phyloP scores from a whole-genome alignment of 1,284 basidiomycete species.

The Lentinula novae-zelandiae region DNA sequence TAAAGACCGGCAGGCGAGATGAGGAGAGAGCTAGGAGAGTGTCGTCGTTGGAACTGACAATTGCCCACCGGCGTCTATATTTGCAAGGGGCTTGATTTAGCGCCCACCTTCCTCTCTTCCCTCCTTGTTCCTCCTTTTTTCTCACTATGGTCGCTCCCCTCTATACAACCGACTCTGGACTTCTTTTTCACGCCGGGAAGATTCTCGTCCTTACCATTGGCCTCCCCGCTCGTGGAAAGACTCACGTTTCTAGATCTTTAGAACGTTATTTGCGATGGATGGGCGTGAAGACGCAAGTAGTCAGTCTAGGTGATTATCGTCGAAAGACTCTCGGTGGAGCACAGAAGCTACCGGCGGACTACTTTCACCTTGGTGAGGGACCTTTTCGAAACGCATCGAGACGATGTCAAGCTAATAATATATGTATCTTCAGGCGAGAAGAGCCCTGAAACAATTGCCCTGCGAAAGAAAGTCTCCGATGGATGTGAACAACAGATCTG shows the following conservation, averaged over 20 bases:
- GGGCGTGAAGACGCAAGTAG: slow-evolving; percentile 93
- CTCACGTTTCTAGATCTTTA: slow-evolving; percentile 92
- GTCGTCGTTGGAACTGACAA: too few species aligned
- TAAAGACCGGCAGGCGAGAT: too few species aligned
- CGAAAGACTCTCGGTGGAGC: slow-evolving; percentile 87
- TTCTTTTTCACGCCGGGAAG: slow-evolving; percentile 93
- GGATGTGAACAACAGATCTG: slow-evolving; percentile 87
- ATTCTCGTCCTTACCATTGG: slow-evolving; percentile 92
- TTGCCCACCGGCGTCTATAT: too few species aligned
- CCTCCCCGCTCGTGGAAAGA: slow-evolving; percentile 92
- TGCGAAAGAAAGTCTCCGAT: slow-evolving; percentile 71
- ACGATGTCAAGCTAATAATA: too few species aligned
- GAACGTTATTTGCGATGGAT: slow-evolving; percentile 98
- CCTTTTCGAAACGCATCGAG: too few species aligned
- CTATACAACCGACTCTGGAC: slow-evolving; percentile 66
- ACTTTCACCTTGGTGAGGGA: slow-evolving; percentile 75
- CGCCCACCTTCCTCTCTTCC: too few species aligned
- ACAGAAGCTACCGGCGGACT: slow-evolving; percentile 85
- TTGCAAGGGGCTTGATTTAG: too few species aligned
- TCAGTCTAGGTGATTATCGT: slow-evolving; percentile 93
- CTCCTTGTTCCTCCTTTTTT: too few species aligned
- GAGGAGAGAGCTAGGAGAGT: too few species aligned
- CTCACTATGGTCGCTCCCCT: slow-evolving; percentile 18
- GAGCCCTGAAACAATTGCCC: slow-evolving; percentile 71
- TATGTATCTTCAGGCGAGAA: slow-evolving; percentile 54